Evolutionary conservation across 495 filamentous ascomycete species (phyloP), one percentile per base, ranked within the genome.

Genomic region (Symbiotaphrina buchneri): DNA sequence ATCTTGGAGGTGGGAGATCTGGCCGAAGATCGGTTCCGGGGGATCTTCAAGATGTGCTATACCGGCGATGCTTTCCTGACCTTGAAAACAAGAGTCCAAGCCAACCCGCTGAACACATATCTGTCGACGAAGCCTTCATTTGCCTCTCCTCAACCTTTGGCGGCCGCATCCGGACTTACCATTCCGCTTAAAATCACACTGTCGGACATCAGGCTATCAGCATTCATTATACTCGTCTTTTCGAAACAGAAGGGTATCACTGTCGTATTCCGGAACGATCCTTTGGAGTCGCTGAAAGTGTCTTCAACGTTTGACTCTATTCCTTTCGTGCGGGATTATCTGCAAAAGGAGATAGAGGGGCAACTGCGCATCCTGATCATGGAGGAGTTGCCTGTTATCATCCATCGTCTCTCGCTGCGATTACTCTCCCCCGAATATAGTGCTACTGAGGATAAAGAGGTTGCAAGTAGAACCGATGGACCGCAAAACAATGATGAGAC

Each of bases 21-120:
- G 44, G 87, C 90, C 30, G 85, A 94, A 54, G 87, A 97, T 59
- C 63, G 87, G 22, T 97, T 97, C 55, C 67, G 87, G 34, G 87
- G 87, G 38, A 93, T 97, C 43, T 97, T 97, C 56, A 93, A 92
- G 51, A 93, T 97, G 85, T 82, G 75, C 46, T 97, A 97, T 50
- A 71, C 72, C 7, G 87, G 87, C 30, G 85, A 97, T 47, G 85
- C 87, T 11, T 94, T 78, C 45, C 54, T 97, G 52, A 95, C 87
- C 14, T 63, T 97, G 23, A 81, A 78, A 47, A 97, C 87, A 24
- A 65, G 82, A 48, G 87, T 97, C 29, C 85, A 97, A 68, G 87
- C 85, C 36, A 97, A 97, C 43, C 87, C 87, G 21, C 56, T 97
- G 24, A 94, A 97, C 51, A 97, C 87, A 13, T 93, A 87, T 47